Base-by-base conservation (phyloP, 305 asterid species). In the Fraxinus ornus region DNA sequence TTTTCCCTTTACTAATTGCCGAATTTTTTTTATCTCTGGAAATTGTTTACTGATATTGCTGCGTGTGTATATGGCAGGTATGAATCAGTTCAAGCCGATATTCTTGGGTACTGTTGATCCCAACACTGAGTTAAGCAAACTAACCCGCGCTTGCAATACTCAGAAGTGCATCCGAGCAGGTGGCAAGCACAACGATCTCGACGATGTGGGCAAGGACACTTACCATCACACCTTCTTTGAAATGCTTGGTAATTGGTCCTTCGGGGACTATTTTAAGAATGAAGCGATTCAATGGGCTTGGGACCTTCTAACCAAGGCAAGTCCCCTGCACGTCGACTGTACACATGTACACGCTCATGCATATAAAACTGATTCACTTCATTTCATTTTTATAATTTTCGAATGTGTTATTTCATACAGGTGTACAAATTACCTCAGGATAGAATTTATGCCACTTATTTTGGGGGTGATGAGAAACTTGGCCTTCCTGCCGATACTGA, bases 81-180 rank as follows among this genome's bases (percentile, higher is more conserved):
- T 95, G 99, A 95, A 95, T 85, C 99, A 95, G 88, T 95, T 90
- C 87, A 95, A 95, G 88, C 99, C 98, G 32, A 95, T 95, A 77
- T 95, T 95, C 83, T 57, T 95, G 88, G 99, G 99, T 37, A 90
- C 97, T 0, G 96, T 82, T 30, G 98, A 95, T 80, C 99, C 99
- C 0, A 94, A 93, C 85, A 95, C 95, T 21, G 93, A 88, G 41
- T 80, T 95, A 86, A 91, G 98, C 90, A 93, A 93, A 84, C 92
- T 95, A 71, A 90, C 78, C 9, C 97, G 99, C 78, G 98, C 97
- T 82, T 94, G 97, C 91, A 91, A 94, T 87, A 94, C 98, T 57
- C 99, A 95, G 89, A 95, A 95, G 84, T 94, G 99, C 84, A 95
- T 95, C 76, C 97, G 99, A 62, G 99, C 99, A 21, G 99, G 99